Evolutionary conservation across 164 flowering plant species (phyloP).

Genomic region (Kingdonia uniflora): DNA sequence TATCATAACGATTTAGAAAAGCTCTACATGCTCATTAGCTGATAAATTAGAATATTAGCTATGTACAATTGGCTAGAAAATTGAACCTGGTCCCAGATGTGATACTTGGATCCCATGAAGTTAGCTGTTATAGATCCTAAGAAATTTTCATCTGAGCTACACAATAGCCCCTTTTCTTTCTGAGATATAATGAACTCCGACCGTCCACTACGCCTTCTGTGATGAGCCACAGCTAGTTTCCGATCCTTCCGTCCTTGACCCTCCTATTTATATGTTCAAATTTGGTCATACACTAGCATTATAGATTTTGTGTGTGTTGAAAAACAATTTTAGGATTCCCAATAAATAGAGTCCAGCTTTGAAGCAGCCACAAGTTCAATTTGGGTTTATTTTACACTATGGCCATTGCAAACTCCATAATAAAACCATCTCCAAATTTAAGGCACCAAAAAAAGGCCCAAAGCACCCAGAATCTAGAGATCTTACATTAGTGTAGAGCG

Average conservation of each 20-base stretch:
- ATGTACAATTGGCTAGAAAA: not conserved
- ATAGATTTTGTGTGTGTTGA: too few relatives aligned
- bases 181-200: conserved; percentile 69
- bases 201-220: conserved; percentile 51
- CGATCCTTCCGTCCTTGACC: conserved; percentile 80
- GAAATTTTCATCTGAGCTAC: conserved; percentile 55
- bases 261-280: conserved; percentile 39
- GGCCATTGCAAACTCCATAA: too few relatives aligned
- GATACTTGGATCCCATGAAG: conserved; percentile 76
- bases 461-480: not conserved
- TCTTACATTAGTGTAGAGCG: conserved; percentile 78
- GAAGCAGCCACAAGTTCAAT: too few relatives aligned
- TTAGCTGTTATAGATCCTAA: conserved; percentile 64
- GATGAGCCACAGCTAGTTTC: conserved; percentile 79
- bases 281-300: too few relatives aligned
- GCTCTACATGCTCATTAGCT: too few relatives aligned
- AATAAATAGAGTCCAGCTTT: too few relatives aligned
- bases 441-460: too few relatives aligned
- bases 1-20: too few relatives aligned
- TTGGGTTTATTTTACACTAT: too few relatives aligned
- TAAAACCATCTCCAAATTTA: too few relatives aligned
- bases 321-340: too few relatives aligned
- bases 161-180: conserved; percentile 40
- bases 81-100: conserved; percentile 76
- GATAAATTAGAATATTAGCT: not conserved